Evolutionary conservation across 352 stramenopile species (phyloP).

Genomic region (Phytophthora agathidicida): DNA sequence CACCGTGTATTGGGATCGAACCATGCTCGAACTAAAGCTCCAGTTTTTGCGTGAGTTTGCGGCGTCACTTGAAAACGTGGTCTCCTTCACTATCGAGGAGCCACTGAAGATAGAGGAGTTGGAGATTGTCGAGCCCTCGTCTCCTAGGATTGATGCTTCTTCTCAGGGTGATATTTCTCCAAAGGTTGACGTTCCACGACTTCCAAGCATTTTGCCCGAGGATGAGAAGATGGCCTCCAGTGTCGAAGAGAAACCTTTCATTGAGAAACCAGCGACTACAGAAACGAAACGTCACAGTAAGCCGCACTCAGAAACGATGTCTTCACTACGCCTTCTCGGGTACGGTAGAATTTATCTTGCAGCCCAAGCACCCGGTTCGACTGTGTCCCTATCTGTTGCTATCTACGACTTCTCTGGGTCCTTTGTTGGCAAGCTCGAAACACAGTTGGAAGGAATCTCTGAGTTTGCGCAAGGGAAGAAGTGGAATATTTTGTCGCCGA

Average conservation of each 20-base stretch:
- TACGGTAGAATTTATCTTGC: constrained; percentile 36
- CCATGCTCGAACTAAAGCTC: constrained; percentile 53
- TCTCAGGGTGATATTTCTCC: no score
- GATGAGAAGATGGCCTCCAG: neutral
- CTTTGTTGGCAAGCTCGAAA: constrained; percentile 36
- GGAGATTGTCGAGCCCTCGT: constrained; percentile 7
- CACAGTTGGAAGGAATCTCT: constrained; percentile 19
- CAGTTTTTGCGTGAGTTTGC: constrained; percentile 54
- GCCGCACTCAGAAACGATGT: constrained; percentile 2
- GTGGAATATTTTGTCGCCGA: constrained; percentile 23
- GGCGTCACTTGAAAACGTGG: constrained; percentile 42
- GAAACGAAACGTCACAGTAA: constrained; percentile 2
- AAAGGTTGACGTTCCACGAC: constrained; percentile 23
- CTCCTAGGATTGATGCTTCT: no score
- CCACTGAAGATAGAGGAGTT: constrained; percentile 27
- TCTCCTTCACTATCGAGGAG: constrained; percentile 23
- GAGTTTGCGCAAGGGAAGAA: constrained; percentile 18
- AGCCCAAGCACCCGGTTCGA: constrained; percentile 19
- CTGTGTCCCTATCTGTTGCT: constrained; percentile 30
- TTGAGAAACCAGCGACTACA: constrained; percentile 1
- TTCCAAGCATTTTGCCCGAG: constrained; percentile 20
- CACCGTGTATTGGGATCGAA: constrained; percentile 48
- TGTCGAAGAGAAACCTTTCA: constrained; percentile 8
- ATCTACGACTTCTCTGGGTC: constrained; percentile 38
- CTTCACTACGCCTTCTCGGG: constrained; percentile 36